phyloP scores from a whole-genome alignment of 1,139 yeast species.

The Saccharomyces hybrid region DNA sequence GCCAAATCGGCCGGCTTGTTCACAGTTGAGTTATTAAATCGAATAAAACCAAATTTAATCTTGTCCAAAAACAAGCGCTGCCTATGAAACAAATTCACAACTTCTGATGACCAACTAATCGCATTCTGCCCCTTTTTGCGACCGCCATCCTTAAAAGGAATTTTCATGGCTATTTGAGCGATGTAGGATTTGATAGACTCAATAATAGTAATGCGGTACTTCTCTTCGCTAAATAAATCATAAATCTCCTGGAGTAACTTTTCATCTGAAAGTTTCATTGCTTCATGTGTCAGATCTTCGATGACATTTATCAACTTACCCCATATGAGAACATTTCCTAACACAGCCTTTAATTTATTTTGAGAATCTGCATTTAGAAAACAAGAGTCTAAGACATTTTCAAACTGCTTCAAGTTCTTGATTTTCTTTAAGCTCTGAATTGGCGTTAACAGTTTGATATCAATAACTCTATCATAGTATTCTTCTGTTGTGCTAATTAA shows the following conservation, averaged over 20 bases:
- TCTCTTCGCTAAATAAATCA: constrained; percentile 14
- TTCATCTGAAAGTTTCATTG: constrained; percentile 9
- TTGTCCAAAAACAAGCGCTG: constrained; percentile 41
- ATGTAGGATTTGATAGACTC: constrained; percentile 45
- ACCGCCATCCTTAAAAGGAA: constrained; percentile 11
- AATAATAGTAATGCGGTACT: constrained; percentile 15
- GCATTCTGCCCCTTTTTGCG: constrained; percentile 43
- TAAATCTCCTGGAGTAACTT: constrained; percentile 14
- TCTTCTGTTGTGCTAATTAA: constrained; percentile 48
- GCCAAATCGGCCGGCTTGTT: constrained; percentile 39
- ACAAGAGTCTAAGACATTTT: constrained; percentile 40
- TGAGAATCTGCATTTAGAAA: constrained; percentile 22
- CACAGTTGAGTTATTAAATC: constrained; percentile 12
- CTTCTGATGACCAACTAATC: constrained; percentile 58
- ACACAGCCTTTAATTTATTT: constrained; percentile 15
- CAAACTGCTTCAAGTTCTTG: constrained; percentile 43
- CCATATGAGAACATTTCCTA: constrained; percentile 22
- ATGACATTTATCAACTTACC: constrained; percentile 14
- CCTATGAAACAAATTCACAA: constrained; percentile 48
- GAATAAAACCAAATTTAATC: constrained; percentile 34
- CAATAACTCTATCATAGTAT: constrained; percentile 45
- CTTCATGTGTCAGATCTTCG: constrained; percentile 9
- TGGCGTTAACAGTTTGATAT: constrained; percentile 41
- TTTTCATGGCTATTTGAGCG: constrained; percentile 34
- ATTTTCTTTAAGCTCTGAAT: constrained; percentile 45